These are phyloP conservation scores for Triticum timopheevii DNA, from an alignment of 176 grass and related monocot species.

Conservation along the genomic window DNA sequence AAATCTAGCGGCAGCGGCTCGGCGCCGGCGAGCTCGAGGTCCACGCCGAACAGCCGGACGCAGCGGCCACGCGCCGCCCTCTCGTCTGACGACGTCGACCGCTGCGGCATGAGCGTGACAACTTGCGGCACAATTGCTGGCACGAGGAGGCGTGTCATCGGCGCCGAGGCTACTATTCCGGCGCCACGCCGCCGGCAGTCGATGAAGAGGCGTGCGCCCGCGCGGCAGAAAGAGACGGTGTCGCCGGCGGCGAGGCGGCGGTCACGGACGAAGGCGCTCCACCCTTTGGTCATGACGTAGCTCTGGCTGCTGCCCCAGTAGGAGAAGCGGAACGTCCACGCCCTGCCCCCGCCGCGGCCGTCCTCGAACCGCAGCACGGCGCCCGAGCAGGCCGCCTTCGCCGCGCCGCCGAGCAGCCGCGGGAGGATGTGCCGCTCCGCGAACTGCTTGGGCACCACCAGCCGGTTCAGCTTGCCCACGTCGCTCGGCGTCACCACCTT, in stretches of 20 bases:
- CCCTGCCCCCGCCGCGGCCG: background rate
- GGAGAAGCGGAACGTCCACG: constrained; percentile 70
- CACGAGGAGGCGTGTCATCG: background rate
- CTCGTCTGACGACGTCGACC: background rate
- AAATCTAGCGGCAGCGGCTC: constrained; percentile 44
- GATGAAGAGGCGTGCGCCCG: constrained; percentile 40
- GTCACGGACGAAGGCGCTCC: constrained; percentile 76
- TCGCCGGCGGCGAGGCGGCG: background rate
- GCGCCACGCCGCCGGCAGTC: constrained; percentile 26
- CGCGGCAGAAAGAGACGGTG: constrained; percentile 43
- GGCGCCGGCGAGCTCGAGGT: constrained; percentile 33
- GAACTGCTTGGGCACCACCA: constrained; percentile 68
- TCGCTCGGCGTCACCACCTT: constrained; percentile 98
- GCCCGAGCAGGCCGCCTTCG: constrained; percentile 3
- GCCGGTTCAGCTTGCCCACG: constrained; percentile 94
- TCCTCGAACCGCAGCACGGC: constrained; percentile 56
- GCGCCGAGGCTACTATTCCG: background rate
- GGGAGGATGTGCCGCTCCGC: constrained; percentile 51
- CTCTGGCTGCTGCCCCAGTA: constrained; percentile 99
- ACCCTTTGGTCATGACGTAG: constrained; percentile 98
- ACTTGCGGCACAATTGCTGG: background rate
- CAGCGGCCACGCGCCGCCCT: background rate
- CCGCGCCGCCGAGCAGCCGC: background rate
- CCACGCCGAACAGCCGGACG: constrained; percentile 63
- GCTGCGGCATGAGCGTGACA: background rate